Percentiles rank a stretch among this genome's conserved stretches.
These are phyloP conservation scores for Carallia brachiata DNA, from an alignment of 345 rosid genomes.

Conservation along the genomic window DNA sequence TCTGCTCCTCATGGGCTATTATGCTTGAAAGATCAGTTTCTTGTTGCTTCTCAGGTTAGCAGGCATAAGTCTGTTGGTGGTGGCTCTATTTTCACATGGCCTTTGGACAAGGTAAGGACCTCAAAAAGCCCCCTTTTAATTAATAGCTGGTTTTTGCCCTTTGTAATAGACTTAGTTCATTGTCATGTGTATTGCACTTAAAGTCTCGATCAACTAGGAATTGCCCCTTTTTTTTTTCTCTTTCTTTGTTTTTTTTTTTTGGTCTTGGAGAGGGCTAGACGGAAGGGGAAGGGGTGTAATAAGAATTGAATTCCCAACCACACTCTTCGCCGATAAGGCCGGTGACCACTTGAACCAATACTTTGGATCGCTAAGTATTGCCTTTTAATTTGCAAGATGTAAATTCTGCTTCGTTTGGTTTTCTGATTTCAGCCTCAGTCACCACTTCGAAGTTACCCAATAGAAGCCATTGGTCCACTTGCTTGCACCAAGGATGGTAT, in stretches of 20 bases:
- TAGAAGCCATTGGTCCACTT: constrained; percentile 53
- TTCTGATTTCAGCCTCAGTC: constrained; percentile 37
- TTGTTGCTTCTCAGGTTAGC: constrained; percentile 47
- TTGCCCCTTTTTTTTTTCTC: too few species aligned
- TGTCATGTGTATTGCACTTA: too few species aligned
- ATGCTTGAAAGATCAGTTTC: constrained; percentile 33
- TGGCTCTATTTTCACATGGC: constrained; percentile 46
- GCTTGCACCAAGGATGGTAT: constrained; percentile 40
- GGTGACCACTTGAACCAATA: too few species aligned
- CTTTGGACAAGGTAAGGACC: constrained; percentile 37
- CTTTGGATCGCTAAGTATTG: too few species aligned
- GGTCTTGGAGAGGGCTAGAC: too few species aligned
- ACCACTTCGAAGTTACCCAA: constrained; percentile 44
- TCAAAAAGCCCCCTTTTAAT: not conserved
- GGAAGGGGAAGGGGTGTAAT: too few species aligned
- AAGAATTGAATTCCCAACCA: too few species aligned
- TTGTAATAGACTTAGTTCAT: not conserved
- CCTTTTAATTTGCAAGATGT: not conserved
- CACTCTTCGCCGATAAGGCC: too few species aligned
- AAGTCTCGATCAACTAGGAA: too few species aligned
- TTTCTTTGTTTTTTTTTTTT: too few species aligned
- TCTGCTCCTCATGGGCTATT: constrained; percentile 43
- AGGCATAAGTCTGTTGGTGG: constrained; percentile 49
- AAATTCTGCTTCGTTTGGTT: not conserved
- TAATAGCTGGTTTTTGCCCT: not conserved